Base-by-base conservation (phyloP, 345 rosid species). In the Eutrema japonicum region DNA sequence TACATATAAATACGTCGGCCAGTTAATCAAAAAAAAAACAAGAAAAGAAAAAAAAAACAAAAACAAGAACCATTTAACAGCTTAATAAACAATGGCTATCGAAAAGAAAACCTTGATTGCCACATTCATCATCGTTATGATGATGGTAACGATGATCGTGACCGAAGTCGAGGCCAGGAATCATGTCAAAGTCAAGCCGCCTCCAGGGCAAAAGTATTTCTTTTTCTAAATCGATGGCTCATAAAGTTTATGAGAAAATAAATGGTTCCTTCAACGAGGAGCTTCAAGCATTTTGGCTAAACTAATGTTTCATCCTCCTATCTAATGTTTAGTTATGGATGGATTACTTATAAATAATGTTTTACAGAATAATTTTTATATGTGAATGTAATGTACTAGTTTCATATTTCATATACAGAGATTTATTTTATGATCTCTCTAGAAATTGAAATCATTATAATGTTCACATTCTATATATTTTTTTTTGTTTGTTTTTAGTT, bases 101-200 rank as follows among this genome's bases (percentile, higher is more conserved):
- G 80, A 70, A 41, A 77, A 63, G 74, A 77, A 43, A 56, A 70
- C 67, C 36, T 18, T 77, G 41, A 54, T 76, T 33, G 71, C 71
- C 56, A 48, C 76, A 8, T 70, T 77, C 61, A 33, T 70, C 41
- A 64, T 71, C 14, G 66, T 77, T 18, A 0, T 77, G 35, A 77
- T 77, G 76, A 48, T 77, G 40, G 64, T 70, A n/a, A 64, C 60
- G 42, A 70, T 77, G 76, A 41, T 70, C 26, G 50, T 64, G 62
- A 64, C 33, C 30, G 12, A 69, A 30, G 76, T 48, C 6, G 80
- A 77, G 37, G 80, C 70, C 1, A n/a, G 80, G 67, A 64, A 56
- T 10, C 71, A 63, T 66, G 71, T 55, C 16, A 77, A 2, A 9
- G 1, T 77, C 70, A 77, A 70, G 71, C 45, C 80, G 0, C 74